phyloP scores from a whole-genome alignment of 2,329 filamentous ascomycete species.

The Rutstroemia sp. region DNA sequence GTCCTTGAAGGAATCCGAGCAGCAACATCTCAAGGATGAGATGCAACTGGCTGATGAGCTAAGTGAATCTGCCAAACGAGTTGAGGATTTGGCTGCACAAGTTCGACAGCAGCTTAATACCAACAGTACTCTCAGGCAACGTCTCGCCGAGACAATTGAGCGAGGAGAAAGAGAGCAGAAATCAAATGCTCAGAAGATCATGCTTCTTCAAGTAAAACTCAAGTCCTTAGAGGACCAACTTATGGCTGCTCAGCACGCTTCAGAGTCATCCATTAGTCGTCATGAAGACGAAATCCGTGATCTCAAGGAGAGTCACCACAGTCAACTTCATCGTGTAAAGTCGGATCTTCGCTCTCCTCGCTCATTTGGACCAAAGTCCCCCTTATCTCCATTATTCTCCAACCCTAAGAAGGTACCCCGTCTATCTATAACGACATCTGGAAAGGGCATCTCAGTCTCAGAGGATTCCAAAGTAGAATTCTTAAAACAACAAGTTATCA shows the following conservation, averaged over 20 bases:
- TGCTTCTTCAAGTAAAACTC: conserved; percentile 72
- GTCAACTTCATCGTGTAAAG: conserved; percentile 69
- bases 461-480: conserved; percentile 67
- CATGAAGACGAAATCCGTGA: conserved; percentile 80
- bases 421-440: conserved; percentile 39
- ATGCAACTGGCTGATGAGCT: conserved; percentile 62
- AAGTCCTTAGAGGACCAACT: conserved; percentile 79
- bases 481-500: conserved; percentile 70
- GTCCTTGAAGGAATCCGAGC: conserved; percentile 48
- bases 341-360: conserved; percentile 41
- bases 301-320: conserved; percentile 69
- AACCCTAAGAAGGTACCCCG: conserved; percentile 45
- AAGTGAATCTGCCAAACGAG: conserved; percentile 63
- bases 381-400: conserved; percentile 55
- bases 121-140: conserved; percentile 67
- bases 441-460: conserved; percentile 54
- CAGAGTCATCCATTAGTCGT: conserved; percentile 73
- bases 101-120: conserved; percentile 74
- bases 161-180: conserved; percentile 81
- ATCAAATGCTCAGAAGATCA: conserved; percentile 73
- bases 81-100: conserved; percentile 72
- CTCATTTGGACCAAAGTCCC: conserved; percentile 49
- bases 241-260: conserved; percentile 72
- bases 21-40: conserved; percentile 50
- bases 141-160: conserved; percentile 70